Evolutionary conservation across 2,329 filamentous ascomycete species (phyloP), one percentile per base, ranked within the genome.

Genomic region (Leptographium radiaticola): DNA sequence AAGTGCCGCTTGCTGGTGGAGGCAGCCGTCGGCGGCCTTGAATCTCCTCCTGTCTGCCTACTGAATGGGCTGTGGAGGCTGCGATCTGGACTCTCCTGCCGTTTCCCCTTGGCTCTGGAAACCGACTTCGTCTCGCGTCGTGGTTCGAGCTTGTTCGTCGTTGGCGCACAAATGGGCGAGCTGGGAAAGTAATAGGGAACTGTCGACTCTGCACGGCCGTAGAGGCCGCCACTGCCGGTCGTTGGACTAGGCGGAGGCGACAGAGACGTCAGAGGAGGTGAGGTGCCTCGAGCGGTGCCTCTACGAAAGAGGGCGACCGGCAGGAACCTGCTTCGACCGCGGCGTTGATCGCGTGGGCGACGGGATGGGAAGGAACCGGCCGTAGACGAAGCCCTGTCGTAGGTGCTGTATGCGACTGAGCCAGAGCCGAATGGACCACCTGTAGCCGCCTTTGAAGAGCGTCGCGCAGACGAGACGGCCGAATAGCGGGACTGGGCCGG

Each of bases 281-380:
- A 64, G 2, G 59, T 53, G 42, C 61, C 62, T n/a, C 62, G 60
- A n/a, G 45, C 38, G 15, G 31, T 31, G 25, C 42, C 51, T 34
- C 55, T 53, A 30, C 59, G 58, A 10, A 60, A 62, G 33, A 68
- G 61, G 15, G 68, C 61, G 6, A 68, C 65, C 1, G 71, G 65
- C 18, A 77, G 67, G 49, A 73, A 67, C 7, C 75, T 69, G 51
- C 77, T 73, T 39, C 20, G 51, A 4, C 49, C 46, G n/a, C 42
- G 44, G 10, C 20, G 33, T 6, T 25, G 18, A 20, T 45, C 43
- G 25, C 43, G 43, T 12, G 20, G 43, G 25, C 30, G 40, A 43
- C 13, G 49, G 25, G 36, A 43, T 8, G 36, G 38, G 38, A 30
- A 73, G 12, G 18, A 15, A 9, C 15, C 20, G 2, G 43, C 43